Percentiles rank a stretch among this genome's conserved stretches.
Conservation (phyloP, 345 rosid species). For the Hevea brasiliensis region DNA sequence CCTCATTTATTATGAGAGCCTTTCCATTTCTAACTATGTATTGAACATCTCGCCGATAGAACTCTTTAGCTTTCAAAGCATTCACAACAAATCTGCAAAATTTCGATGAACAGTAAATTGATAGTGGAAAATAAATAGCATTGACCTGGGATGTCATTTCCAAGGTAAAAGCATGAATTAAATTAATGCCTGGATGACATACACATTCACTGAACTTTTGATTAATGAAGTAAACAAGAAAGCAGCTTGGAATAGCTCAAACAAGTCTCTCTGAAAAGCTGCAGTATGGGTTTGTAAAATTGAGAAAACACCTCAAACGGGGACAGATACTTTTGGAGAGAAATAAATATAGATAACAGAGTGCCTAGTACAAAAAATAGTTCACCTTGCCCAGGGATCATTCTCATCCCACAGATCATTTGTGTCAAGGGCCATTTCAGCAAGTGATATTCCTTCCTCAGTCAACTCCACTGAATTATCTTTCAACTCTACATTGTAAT, state of each 20-base stretch:
- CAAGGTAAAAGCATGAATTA: background rate
- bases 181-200: conserved; percentile 3
- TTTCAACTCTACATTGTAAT: conserved; percentile 82
- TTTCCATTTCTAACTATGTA: conserved; percentile 90
- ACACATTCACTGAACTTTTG: background rate
- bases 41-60: conserved; percentile 86
- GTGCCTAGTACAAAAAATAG: background rate
- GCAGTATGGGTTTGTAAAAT: background rate
- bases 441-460: conserved; percentile 85
- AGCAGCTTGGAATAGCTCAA: background rate
- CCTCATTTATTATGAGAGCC: conserved; percentile 95
- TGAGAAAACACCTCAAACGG: background rate
- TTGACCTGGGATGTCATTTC: conserved; percentile 4
- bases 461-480: conserved; percentile 96
- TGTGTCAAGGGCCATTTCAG: conserved; percentile 97
- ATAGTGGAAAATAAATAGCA: conserved; percentile 15
- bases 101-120: conserved; percentile 6
- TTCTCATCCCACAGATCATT: conserved; percentile 93
- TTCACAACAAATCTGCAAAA: conserved; percentile 85
- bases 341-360: background rate
- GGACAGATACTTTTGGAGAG: background rate
- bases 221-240: background rate
- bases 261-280: background rate
- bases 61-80: conserved; percentile 96
- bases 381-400: conserved; percentile 97